phyloP scores from a whole-genome alignment of 768 basidiomycete genomes.

The Gloeopeniophorella convolvens region DNA sequence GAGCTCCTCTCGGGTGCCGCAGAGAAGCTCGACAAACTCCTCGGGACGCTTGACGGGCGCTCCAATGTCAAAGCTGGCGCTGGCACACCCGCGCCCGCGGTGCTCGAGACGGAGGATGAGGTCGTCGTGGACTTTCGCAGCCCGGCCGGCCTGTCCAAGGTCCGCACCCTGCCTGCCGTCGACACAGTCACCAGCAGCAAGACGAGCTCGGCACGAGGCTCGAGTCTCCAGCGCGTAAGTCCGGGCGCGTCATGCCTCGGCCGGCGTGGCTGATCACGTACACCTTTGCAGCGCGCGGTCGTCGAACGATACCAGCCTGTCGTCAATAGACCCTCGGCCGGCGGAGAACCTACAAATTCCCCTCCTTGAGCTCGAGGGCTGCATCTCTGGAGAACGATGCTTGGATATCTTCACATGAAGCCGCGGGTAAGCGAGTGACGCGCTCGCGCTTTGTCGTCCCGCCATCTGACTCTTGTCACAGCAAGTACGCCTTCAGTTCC shows the following conservation, averaged over 20 bases:
- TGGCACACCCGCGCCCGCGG: conserved; percentile 18
- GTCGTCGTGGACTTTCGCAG: conserved; percentile 47
- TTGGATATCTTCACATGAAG: no score
- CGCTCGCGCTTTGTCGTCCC: conserved; percentile 17
- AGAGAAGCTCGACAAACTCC: conserved; percentile 68
- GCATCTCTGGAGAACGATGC: conserved; percentile 71
- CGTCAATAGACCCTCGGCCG: no score
- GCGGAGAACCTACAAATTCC: no score
- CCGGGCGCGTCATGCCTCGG: background rate
- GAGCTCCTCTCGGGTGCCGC: conserved; percentile 71
- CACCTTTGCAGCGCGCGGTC: conserved; percentile 40
- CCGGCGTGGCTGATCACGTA: no score
- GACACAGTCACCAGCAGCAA: conserved; percentile 37
- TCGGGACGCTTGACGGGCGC: conserved; percentile 58
- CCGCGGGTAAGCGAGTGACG: no score
- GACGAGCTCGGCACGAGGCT: conserved; percentile 39
- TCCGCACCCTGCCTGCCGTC: conserved; percentile 13
- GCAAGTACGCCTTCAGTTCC: conserved; percentile 87
- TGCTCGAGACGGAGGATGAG: conserved; percentile 42
- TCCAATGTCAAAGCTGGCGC: conserved; percentile 49
- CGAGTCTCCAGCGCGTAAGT: conserved; percentile 54
- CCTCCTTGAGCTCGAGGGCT: conserved; percentile 70
- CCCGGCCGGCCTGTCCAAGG: background rate
- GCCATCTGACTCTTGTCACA: conserved; percentile 27
- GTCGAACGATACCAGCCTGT: conserved; percentile 51